Evolutionary conservation across 345 rosid species (phyloP), one percentile per base, ranked within the genome.

Genomic region (Toxicodendron radicans): DNA sequence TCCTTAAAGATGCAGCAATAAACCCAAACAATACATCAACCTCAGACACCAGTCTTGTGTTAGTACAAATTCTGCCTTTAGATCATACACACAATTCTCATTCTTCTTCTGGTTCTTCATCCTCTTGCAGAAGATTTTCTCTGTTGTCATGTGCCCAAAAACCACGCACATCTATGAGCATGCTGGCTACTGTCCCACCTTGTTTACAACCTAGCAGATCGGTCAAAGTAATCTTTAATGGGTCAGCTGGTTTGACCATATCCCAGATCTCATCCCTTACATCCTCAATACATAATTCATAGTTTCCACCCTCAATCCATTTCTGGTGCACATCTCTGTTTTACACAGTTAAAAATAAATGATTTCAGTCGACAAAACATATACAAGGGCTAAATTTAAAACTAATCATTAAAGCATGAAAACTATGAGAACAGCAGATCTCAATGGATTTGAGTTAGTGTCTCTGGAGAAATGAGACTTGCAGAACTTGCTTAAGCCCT

Each of bases 111-210:
- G 98, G 99, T 71, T 96, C 99, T 80, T 93, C 98, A 73, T 95
- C 98, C 83, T 96, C 99, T 77, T 96, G 99, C 56, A 96, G 97
- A 73, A 96, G 97, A 78, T 96, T 96, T 79, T 96, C 99, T 79
- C 99, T 83, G 71, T 93, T 96, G 78, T 96, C 99, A 35, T 93
- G 99, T n/a, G 99, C 99, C 99, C 99, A 95, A 80, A 93, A 95
- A 64, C 98, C 98, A 4, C 99, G 96, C 61, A 95, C 98, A 33
- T 95, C 99, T 0, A 93, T 90, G 5, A 95, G 90, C 99, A 93
- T 95, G 86, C 99, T 91, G 68, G 99, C 98, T 0, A 96, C 95
- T 0, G 99, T 96, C 45, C 99, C 99, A 35, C 99, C 99, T 70
- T 96, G 99, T 74, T 93, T 96, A 85, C 99, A 96, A 18, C 82